phyloP scores from a whole-genome alignment of 192 early-diverging fungal species.

The Backusella luteola region DNA sequence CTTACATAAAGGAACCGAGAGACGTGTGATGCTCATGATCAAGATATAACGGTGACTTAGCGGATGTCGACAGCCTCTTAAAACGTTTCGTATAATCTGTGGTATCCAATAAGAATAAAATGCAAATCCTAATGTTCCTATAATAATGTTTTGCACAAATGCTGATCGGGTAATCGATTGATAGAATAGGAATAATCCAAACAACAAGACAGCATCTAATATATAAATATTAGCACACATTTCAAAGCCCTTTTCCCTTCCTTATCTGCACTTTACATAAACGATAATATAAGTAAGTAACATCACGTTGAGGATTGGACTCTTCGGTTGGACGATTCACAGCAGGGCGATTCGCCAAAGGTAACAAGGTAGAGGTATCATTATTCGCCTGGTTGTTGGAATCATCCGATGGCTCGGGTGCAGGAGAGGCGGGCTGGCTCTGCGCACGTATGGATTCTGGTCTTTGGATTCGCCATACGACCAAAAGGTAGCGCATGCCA shows the following conservation, averaged over 20 bases:
- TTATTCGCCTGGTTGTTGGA: slow-evolving; percentile 13
- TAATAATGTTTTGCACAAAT: slow-evolving; percentile 43
- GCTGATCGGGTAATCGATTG: slow-evolving; percentile 50
- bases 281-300: slow-evolving; percentile 52
- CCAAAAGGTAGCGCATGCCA: slow-evolving; percentile 68
- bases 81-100: slow-evolving; percentile 73
- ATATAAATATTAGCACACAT: not conserved
- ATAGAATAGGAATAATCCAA: slow-evolving; percentile 64
- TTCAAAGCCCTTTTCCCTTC: not conserved
- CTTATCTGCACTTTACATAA: slow-evolving; percentile 54
- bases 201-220: slow-evolving; percentile 54
- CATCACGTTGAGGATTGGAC: slow-evolving; percentile 39
- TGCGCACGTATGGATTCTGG: slow-evolving; percentile 48
- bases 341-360: not conserved
- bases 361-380: not conserved
- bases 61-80: slow-evolving; percentile 58
- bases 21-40: slow-evolving; percentile 53
- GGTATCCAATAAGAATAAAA: slow-evolving; percentile 80
- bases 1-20: slow-evolving; percentile 62
- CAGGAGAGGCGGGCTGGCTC: slow-evolving; percentile 27
- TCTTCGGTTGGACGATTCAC: slow-evolving; percentile 7
- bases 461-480: slow-evolving; percentile 66
- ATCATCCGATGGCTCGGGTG: slow-evolving; percentile 10
- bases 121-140: slow-evolving; percentile 40
- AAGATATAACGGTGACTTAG: slow-evolving; percentile 58